Evolutionary conservation across 495 filamentous ascomycete genomes (phyloP).

Genomic region (Talaromyces nanjingensis): DNA sequence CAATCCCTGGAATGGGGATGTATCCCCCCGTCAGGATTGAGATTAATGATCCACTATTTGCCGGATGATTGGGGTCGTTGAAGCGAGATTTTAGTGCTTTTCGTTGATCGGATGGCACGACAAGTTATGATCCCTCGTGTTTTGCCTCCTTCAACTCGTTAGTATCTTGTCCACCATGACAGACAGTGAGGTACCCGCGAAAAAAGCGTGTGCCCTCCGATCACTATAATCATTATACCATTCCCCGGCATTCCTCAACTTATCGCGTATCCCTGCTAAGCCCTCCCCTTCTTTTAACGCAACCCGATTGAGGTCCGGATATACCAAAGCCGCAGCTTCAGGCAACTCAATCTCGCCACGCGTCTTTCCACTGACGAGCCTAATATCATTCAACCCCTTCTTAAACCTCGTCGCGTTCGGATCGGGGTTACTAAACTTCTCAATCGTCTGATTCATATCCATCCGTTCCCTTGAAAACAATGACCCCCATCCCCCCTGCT

Average conservation of each 20-base stretch:
- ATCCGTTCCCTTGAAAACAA: background rate
- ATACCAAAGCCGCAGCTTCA: conserved; percentile 47
- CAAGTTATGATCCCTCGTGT: conserved; percentile 17
- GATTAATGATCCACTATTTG: conserved; percentile 25
- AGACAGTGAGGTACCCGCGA: conserved; percentile 44
- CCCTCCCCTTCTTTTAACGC: conserved; percentile 20
- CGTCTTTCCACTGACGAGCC: conserved; percentile 37
- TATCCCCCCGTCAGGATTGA: background rate
- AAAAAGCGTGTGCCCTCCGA: conserved; percentile 40
- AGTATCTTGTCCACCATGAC: background rate
- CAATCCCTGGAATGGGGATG: conserved; percentile 8
- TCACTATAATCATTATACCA: conserved; percentile 41
- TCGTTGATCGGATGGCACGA: background rate
- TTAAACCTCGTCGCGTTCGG: conserved; percentile 4
- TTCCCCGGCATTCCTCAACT: conserved; percentile 10
- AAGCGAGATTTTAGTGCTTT: conserved; percentile 39
- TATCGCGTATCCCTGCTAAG: conserved; percentile 9
- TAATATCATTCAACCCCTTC: conserved; percentile 22
- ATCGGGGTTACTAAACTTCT: conserved; percentile 9
- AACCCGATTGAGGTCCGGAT: conserved; percentile 42
- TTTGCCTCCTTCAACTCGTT: conserved; percentile 12
- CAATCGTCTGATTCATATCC: conserved; percentile 13
- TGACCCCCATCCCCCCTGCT: background rate
- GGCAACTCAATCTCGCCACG: conserved; percentile 42
- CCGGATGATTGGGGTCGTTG: conserved; percentile 48